Evolutionary conservation across 78 protist genomes (phyloP).

Genomic region (Creolimax fragrantissima): DNA sequence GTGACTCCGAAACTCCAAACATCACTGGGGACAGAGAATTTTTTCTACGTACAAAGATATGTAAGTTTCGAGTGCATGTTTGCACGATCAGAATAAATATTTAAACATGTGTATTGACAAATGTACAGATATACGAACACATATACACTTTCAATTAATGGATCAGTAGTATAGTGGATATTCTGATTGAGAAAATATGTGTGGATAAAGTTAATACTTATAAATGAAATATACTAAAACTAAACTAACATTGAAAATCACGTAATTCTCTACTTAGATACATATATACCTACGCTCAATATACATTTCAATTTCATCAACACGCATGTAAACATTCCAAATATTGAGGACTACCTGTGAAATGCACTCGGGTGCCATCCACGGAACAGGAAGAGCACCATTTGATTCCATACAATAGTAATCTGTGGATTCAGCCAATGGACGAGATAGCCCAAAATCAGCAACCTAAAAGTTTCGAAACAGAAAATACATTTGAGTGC

Average conservation of each 20-base stretch:
- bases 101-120: background rate
- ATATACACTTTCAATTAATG: background rate
- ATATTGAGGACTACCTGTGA: background rate
- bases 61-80: too few relatives aligned
- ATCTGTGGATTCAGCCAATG: background rate
- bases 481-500: too few relatives aligned
- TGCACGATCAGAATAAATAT: too few relatives aligned
- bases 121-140: background rate
- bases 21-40: too few relatives aligned
- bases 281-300: background rate
- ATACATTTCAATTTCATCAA: background rate
- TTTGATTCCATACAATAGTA: background rate
- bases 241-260: background rate
- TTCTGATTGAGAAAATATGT: background rate
- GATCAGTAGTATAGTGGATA: background rate
- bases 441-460: background rate
- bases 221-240: background rate
- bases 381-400: background rate
- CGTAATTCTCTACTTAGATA: background rate
- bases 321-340: background rate
- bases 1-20: too few relatives aligned
- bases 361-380: background rate
- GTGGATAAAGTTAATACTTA: background rate
- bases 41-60: too few relatives aligned
- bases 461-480: background rate